These are phyloP conservation scores for Fusarium sacchari DNA, from an alignment of 2,329 filamentous ascomycete species.

Conservation along the genomic window DNA sequence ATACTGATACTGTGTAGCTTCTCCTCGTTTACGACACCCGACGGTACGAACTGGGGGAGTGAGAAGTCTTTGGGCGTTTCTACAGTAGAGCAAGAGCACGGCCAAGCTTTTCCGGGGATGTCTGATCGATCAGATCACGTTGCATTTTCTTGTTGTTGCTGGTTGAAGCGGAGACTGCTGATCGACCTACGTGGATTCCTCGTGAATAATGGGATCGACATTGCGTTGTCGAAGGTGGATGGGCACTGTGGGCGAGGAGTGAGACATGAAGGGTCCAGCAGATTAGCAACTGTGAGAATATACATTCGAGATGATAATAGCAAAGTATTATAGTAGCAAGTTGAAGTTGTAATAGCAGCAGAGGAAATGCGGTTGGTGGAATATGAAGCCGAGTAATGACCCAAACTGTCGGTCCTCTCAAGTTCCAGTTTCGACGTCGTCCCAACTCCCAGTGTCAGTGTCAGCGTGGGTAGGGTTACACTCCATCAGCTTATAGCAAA, in stretches of 20 bases:
- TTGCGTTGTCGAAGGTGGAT: slow-evolving; percentile 2
- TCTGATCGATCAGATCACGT: slow-evolving; percentile 39
- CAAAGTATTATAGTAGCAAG: background rate
- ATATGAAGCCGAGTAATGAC: slow-evolving; percentile 7
- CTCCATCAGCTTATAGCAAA: background rate
- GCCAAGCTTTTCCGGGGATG: slow-evolving; percentile 26
- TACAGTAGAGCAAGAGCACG: slow-evolving; percentile 25
- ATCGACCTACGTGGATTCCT: slow-evolving; percentile 19
- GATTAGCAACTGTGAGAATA: background rate
- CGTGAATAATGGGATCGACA: slow-evolving; percentile 25
- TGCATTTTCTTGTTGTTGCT: slow-evolving; percentile 24
- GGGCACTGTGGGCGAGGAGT: background rate
- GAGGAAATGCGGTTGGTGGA: background rate
- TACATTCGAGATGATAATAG: background rate
- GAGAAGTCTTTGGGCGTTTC: slow-evolving; percentile 13
- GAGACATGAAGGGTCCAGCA: slow-evolving; percentile 19
- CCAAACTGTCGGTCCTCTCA: slow-evolving; percentile 15
- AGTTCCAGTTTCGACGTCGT: slow-evolving; percentile 4
- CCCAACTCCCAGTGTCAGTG: background rate
- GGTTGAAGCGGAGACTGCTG: slow-evolving; percentile 20
- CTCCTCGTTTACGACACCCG: slow-evolving; percentile 1
- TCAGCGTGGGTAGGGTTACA: slow-evolving; percentile 1
- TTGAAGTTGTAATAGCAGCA: background rate
- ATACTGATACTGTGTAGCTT: background rate
- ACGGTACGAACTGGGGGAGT: slow-evolving; percentile 11